Evolutionary conservation across 495 filamentous ascomycete species (phyloP).

Genomic region (Copromyces sp.): DNA sequence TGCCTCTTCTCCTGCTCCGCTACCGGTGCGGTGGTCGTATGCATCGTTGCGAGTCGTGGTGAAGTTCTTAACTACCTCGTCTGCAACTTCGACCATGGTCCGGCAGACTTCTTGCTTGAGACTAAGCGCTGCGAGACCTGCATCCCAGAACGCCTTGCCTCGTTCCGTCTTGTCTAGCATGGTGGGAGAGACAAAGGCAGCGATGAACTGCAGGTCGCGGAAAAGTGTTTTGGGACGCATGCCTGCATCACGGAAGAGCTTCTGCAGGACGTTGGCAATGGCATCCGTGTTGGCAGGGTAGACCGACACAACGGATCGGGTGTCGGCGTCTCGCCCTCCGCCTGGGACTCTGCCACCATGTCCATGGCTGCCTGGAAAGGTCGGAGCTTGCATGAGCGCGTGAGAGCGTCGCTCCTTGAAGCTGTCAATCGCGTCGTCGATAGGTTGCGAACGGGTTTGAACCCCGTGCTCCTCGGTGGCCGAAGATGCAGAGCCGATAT

Average conservation of each 20-base stretch:
- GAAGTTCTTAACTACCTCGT: conserved; percentile 57
- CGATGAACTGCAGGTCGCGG: conserved; percentile 91
- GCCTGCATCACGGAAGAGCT: conserved; percentile 64
- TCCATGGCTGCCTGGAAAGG: conserved; percentile 13
- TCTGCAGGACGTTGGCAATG: conserved; percentile 69
- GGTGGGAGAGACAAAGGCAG: conserved; percentile 74
- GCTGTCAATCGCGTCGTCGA: conserved; percentile 59
- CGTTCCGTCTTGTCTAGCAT: conserved; percentile 76
- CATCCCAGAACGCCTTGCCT: conserved; percentile 92
- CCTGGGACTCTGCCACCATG: conserved; percentile 17
- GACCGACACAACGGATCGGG: conserved; percentile 32
- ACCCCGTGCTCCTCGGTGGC: conserved; percentile 21
- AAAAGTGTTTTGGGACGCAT: conserved; percentile 85
- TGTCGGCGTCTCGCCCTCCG: conserved; percentile 25
- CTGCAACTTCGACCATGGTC: conserved; percentile 81
- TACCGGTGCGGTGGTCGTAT: conserved; percentile 14
- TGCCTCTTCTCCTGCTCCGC: conserved; percentile 8
- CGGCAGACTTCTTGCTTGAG: conserved; percentile 84
- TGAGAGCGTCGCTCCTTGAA: conserved; percentile 59
- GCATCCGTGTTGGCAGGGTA: conserved; percentile 52
- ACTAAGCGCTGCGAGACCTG: conserved; percentile 74
- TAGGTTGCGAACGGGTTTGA: conserved; percentile 27
- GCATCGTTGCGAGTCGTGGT: conserved; percentile 30
- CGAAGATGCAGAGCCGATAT: conserved; percentile 23
- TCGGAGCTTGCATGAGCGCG: conserved; percentile 31